Evolutionary conservation across 225 moss, liverwort and hornwort genomes (phyloP), one percentile per base, ranked within the genome.

Genomic region (Pseudoscleropodium purum): DNA sequence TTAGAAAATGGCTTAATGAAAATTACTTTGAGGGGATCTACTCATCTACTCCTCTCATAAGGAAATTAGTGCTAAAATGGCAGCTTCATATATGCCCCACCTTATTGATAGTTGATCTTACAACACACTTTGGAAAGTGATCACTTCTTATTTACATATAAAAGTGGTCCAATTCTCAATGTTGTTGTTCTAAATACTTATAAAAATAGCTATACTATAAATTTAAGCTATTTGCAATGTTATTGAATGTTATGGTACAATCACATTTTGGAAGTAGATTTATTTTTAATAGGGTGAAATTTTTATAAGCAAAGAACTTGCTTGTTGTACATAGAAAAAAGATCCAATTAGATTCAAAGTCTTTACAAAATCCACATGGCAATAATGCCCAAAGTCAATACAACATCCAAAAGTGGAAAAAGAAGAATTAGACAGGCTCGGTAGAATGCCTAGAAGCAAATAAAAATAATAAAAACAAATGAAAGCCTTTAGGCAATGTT

Each of bases 311-410:
- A 76, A 34, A 0, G 5, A 51, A 51, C 0, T 75, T 13, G 33
- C 0, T 51, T 11, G 30, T n/a, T n/a, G n/a, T n/a, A 47, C 11
- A 2, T 75, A 18, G 2, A 30, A 33, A 2, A 51, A 21, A 51
- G 21, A 13, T 1, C 4, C 13, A 20, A 33, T 0, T 75, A 0
- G 6, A 33, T 33, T 6, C 0, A 21, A 2, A 33, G 3, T 21
- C 34, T 51, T 21, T 13, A 13, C 13, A 51, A 34, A 13, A 1
- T 0, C 21, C 1, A 20, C 0, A 29, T 29, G 10, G 0, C 7
- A 51, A 51, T 34, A 33, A 73, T 6, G 0, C 3, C 0, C 1
- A 1, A 51, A 76, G 13, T 7, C 7, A 49, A 7, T 49, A 49
- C 19, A 49, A 75, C 2, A 2, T 2, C 20, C 13, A 51, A 75